A percentile compares a stretch with the other conserved stretches of the same genome.
phyloP scores from a whole-genome alignment of 352 stramenopile genomes.

The Pythium coloratum region DNA sequence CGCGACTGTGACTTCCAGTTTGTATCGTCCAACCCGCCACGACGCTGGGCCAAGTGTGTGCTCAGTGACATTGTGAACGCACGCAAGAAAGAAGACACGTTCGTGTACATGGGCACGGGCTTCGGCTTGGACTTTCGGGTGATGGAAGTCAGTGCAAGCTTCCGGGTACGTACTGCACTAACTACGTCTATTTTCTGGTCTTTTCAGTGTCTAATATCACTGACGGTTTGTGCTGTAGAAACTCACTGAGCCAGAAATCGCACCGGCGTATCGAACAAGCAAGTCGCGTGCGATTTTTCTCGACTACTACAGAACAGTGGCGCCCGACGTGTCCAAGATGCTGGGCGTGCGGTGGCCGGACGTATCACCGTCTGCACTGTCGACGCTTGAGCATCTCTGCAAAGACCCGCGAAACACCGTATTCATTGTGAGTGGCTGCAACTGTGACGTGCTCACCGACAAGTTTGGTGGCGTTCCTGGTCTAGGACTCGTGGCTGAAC shows the following conservation, averaged over 20 bases:
- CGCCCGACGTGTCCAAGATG: slow-evolving; percentile 88
- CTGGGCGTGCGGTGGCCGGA: slow-evolving; percentile 77
- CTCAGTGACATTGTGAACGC: slow-evolving; percentile 78
- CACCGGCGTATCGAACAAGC: slow-evolving; percentile 64
- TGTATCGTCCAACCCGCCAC: slow-evolving; percentile 63
- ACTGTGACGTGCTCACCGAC: slow-evolving; percentile 94
- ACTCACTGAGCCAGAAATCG: slow-evolving; percentile 65
- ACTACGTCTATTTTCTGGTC: background rate
- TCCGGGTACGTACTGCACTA: slow-evolving; percentile 72
- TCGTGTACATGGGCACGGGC: slow-evolving; percentile 90
- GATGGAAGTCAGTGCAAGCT: slow-evolving; percentile 93
- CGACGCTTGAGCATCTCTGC: slow-evolving; percentile 92
- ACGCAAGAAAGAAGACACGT: slow-evolving; percentile 75
- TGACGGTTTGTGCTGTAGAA: slow-evolving; percentile 35
- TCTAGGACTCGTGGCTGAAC: slow-evolving; percentile 97
- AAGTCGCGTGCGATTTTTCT: slow-evolving; percentile 94
- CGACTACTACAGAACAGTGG: slow-evolving; percentile 98
- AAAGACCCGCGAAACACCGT: slow-evolving; percentile 95
- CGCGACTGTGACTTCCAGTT: slow-evolving; percentile 81
- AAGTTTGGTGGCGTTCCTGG: slow-evolving; percentile 94
- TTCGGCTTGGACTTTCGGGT: slow-evolving; percentile 96
- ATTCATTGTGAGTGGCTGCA: slow-evolving; percentile 97
- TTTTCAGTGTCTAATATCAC: background rate
- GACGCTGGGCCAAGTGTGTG: slow-evolving; percentile 72
- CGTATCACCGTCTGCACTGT: slow-evolving; percentile 62